Conservation (phyloP, 1,139 yeast species). For the Hyphopichia khmerensis region DNA sequence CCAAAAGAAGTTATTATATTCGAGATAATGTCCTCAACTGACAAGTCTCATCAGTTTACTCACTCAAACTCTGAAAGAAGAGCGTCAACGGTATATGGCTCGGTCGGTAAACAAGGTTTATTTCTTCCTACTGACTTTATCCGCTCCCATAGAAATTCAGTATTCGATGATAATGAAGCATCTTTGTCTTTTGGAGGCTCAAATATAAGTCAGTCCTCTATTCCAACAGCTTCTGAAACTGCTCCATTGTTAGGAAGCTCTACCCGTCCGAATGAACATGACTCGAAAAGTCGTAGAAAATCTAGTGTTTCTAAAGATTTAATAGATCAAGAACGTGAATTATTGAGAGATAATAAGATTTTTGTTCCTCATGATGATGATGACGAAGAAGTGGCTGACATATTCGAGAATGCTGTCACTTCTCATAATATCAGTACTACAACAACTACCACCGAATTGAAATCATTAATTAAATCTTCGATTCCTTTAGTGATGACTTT, state of each 20-base stretch:
- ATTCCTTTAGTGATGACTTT: slow-evolving; percentile 56
- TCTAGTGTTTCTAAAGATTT: slow-evolving; percentile 29
- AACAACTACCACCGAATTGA: slow-evolving; percentile 35
- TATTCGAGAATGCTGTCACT: slow-evolving; percentile 38
- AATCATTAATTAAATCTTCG: slow-evolving; percentile 41
- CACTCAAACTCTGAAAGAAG: slow-evolving; percentile 50
- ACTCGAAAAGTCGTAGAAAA: slow-evolving; percentile 14
- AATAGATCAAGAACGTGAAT: slow-evolving; percentile 35
- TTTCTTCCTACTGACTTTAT: slow-evolving; percentile 51
- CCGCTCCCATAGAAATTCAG: not conserved
- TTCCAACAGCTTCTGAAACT: slow-evolving; percentile 2
- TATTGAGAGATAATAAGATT: slow-evolving; percentile 31
- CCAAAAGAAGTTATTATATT: too few species aligned
- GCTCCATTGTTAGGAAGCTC: slow-evolving; percentile 6
- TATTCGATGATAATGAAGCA: slow-evolving; percentile 9
- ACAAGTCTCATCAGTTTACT: slow-evolving; percentile 40
- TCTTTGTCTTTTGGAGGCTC: slow-evolving; percentile 12
- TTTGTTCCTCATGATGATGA: slow-evolving; percentile 17
- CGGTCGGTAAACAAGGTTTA: slow-evolving; percentile 53
- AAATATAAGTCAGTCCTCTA: not conserved
- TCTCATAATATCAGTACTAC: slow-evolving; percentile 25
- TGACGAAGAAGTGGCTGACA: slow-evolving; percentile 27
- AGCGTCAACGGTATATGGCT: slow-evolving; percentile 53
- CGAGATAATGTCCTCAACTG: slow-evolving; percentile 10
- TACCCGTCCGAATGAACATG: not conserved